Evolutionary conservation across 257 asterid species (phyloP).

Genomic region (Przewalskia tangutica): DNA sequence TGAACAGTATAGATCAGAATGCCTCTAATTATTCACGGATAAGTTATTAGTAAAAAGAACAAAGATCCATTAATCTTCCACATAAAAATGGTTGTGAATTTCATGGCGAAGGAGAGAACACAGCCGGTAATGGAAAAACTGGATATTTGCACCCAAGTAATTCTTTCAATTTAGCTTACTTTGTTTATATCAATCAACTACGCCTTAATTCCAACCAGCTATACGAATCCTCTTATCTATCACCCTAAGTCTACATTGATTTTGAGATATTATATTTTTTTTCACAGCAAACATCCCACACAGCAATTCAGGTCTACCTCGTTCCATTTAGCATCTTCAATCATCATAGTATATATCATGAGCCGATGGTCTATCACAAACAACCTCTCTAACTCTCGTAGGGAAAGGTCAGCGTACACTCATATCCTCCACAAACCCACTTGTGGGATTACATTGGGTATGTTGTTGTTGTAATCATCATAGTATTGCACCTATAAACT

Average conservation of each 20-base stretch:
- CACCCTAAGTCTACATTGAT: neutral
- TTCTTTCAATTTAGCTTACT: neutral
- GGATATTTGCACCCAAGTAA: neutral
- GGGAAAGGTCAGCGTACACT: too few species aligned
- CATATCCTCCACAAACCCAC: too few species aligned
- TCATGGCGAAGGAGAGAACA: neutral
- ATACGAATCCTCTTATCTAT: neutral
- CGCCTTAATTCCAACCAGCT: neutral
- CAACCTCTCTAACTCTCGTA: too few species aligned
- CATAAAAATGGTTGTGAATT: neutral
- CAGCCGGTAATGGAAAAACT: neutral
- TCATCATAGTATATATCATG: neutral
- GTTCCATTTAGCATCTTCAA: neutral
- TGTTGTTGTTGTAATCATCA: neutral
- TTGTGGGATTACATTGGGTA: too few species aligned
- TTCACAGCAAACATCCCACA: neutral
- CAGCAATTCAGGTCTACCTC: neutral
- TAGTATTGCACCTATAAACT: neutral
- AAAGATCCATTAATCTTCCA: neutral
- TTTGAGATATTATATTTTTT: neutral
- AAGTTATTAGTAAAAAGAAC: neutral
- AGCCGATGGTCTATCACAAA: too few species aligned
- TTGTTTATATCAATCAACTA: neutral
- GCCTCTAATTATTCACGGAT: neutral
- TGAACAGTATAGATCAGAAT: neutral